A percentile compares a stretch with the other conserved stretches of the same genome.
These are phyloP conservation scores for Diplodia corticola DNA, from an alignment of 2,329 filamentous ascomycete species.

Conservation along the genomic window DNA sequence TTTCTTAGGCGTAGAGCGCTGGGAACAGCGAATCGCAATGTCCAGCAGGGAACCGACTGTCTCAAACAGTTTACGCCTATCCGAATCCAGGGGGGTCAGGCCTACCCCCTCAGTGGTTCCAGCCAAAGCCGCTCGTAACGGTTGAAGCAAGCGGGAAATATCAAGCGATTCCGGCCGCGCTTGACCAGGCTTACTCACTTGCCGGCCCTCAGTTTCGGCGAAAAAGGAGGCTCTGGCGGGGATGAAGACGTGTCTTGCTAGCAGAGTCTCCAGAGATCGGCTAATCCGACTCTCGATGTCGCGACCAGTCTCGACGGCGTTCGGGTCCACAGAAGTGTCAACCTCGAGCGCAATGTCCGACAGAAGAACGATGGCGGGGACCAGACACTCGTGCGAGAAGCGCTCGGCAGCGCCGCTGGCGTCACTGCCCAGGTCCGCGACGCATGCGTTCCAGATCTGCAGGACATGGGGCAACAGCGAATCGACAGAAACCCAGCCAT, in stretches of 20 bases:
- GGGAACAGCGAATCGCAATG: constrained; percentile 43
- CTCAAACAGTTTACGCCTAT: constrained; percentile 15
- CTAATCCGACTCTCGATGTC: constrained; percentile 13
- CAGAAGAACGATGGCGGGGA: constrained; percentile 34
- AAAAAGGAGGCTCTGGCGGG: constrained; percentile 44
- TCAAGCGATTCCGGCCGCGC: constrained; percentile 27
- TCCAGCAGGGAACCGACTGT: constrained; percentile 37
- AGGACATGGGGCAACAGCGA: constrained; percentile 24
- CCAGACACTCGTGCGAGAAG: constrained; percentile 42
- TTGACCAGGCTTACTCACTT: constrained; percentile 5
- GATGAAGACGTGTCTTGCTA: constrained; percentile 47
- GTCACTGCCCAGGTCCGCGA: constrained; percentile 31
- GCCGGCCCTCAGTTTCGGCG: constrained; percentile 21
- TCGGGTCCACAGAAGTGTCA: constrained; percentile 7
- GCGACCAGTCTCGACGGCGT: constrained; percentile 4
- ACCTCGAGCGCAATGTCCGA: constrained; percentile 24
- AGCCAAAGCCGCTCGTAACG: neutral
- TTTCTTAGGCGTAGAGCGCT: constrained; percentile 43
- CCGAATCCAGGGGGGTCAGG: neutral
- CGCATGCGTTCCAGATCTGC: constrained; percentile 38
- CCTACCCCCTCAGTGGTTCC: neutral
- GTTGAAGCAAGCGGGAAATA: constrained; percentile 7
- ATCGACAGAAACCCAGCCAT: neutral
- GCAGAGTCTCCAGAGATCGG: constrained; percentile 35
- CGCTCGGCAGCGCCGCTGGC: constrained; percentile 35